These are phyloP conservation scores for Penicillium italicum DNA, from an alignment of 2,329 filamentous ascomycete genomes.

Conservation along the genomic window DNA sequence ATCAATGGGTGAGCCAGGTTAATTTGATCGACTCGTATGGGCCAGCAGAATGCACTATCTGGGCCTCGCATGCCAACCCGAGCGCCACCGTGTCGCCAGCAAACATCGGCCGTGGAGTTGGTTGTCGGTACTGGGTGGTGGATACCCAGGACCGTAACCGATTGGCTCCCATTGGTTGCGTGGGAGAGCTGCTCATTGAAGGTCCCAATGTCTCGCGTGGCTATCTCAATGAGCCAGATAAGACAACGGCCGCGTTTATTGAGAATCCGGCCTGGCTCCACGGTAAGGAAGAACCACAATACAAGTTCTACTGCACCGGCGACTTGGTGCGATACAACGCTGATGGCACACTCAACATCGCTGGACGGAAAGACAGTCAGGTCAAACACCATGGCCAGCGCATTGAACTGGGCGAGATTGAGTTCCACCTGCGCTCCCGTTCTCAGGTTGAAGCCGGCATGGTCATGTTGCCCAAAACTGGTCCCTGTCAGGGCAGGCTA, in stretches of 20 bases:
- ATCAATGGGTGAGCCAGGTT: constrained; percentile 1
- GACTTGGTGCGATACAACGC: neutral
- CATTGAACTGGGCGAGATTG: neutral
- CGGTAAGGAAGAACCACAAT: neutral
- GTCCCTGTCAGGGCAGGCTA: neutral
- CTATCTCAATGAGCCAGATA: constrained; percentile 15
- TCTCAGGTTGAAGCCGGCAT: neutral
- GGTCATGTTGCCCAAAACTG: neutral
- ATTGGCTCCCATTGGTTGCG: neutral
- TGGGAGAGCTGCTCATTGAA: neutral
- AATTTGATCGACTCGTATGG: constrained; percentile 9
- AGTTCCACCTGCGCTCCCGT: neutral
- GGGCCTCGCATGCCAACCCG: neutral
- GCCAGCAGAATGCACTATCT: constrained; percentile 11
- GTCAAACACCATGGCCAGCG: neutral
- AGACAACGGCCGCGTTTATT: constrained; percentile 26
- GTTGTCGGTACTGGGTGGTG: constrained; percentile 32
- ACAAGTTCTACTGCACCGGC: neutral
- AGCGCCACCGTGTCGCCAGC: neutral
- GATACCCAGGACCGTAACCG: constrained; percentile 12
- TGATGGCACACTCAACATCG: neutral
- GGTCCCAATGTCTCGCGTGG: neutral
- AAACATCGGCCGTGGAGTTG: constrained; percentile 31
- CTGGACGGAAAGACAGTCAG: neutral
- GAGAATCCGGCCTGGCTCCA: constrained; percentile 18